These are phyloP conservation scores for Chytriomyces hyalinus DNA, from an alignment of 192 early-diverging fungal species.

Conservation along the genomic window DNA sequence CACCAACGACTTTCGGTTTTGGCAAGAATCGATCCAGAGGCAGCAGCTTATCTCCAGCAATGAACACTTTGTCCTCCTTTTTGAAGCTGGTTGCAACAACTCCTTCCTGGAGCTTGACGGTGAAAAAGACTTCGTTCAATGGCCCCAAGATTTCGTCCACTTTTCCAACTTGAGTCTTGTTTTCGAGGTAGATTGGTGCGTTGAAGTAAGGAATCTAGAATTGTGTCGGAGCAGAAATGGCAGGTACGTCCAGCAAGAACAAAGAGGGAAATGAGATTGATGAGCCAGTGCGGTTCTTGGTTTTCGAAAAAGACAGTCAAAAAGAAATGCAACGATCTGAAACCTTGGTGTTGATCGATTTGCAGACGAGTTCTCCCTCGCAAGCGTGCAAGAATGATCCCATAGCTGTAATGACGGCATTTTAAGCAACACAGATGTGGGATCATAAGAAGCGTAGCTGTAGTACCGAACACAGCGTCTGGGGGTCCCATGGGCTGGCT, in stretches of 20 bases:
- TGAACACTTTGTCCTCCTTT: constrained; percentile 86
- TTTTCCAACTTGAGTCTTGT: constrained; percentile 98
- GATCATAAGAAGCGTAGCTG: neutral
- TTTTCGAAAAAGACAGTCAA: too few relatives aligned
- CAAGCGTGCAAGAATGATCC: constrained; percentile 92
- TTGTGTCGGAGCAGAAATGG: neutral
- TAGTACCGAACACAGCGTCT: constrained; percentile 70
- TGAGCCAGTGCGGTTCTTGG: too few relatives aligned
- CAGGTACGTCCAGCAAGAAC: neutral
- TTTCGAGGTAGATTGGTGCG: constrained; percentile 96
- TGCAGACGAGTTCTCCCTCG: constrained; percentile 97
- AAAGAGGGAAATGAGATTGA: neutral
- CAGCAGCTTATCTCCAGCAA: constrained; percentile 90
- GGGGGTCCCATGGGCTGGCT: constrained; percentile 72
- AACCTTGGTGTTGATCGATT: constrained; percentile 71
- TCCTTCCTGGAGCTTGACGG: constrained; percentile 94
- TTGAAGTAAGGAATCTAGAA: constrained; percentile 97
- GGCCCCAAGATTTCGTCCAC: constrained; percentile 99
- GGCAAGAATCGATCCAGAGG: constrained; percentile 97
- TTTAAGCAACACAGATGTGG: neutral
- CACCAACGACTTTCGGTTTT: constrained; percentile 76
- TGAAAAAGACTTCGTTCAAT: constrained; percentile 97
- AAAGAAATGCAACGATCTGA: neutral
- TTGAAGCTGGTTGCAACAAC: constrained; percentile 93
- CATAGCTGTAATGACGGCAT: constrained; percentile 62